Evolutionary conservation across 1,284 basidiomycete species (phyloP).

Genomic region (Paramarasmius palmivorus): DNA sequence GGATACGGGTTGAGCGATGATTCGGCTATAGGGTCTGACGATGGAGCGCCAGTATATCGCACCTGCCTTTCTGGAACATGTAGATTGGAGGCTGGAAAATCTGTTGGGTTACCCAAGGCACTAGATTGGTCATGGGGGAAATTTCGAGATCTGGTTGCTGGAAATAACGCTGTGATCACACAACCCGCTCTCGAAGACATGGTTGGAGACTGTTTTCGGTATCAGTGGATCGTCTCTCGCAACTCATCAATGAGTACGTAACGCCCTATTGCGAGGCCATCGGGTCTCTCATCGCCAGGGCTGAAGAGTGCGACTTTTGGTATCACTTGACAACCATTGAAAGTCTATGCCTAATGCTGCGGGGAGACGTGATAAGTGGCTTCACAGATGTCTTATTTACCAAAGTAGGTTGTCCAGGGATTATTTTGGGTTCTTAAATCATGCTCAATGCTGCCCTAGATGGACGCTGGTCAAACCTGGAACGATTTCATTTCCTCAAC

Average conservation of each 20-base stretch:
- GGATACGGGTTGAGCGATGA: constrained; percentile 61
- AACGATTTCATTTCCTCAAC: constrained; percentile 84
- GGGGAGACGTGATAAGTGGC: constrained; percentile 70
- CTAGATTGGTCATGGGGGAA: constrained; percentile 36
- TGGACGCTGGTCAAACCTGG: constrained; percentile 73
- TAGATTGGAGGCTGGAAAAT: constrained; percentile 76
- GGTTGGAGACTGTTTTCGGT: constrained; percentile 36
- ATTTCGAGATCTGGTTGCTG: constrained; percentile 31
- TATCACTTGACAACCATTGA: constrained; percentile 73
- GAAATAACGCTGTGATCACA: constrained; percentile 15
- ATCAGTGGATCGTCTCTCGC: constrained; percentile 61
- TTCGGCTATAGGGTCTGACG: constrained; percentile 25
- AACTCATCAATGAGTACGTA: constrained; percentile 64
- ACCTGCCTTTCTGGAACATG: constrained; percentile 60
- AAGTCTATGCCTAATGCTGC: constrained; percentile 71
- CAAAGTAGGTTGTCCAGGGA: constrained; percentile 50
- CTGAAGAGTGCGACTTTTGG: constrained; percentile 73
- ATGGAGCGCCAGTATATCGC: constrained; percentile 41
- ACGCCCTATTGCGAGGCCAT: constrained; percentile 56
- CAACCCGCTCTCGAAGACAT: constrained; percentile 8
- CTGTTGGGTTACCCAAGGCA: constrained; percentile 66
- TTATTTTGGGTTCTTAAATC: not conserved
- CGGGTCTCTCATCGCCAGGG: constrained; percentile 55
- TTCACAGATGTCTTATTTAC: constrained; percentile 73
- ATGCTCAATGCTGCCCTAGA: constrained; percentile 44